phyloP scores from a whole-genome alignment of 352 stramenopile species.

The Blastocystis sp. region DNA sequence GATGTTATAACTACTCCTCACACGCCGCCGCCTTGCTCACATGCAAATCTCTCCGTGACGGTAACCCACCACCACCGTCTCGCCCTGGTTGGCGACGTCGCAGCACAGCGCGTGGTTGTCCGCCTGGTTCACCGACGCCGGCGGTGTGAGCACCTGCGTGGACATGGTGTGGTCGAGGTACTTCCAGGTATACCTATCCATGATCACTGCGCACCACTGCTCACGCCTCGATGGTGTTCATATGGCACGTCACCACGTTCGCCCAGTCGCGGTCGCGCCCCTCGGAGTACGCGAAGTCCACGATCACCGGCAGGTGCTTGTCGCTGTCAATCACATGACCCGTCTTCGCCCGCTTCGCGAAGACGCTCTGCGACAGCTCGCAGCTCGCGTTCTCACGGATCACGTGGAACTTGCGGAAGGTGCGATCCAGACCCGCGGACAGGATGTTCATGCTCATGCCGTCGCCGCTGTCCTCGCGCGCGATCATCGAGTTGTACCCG shows the following conservation, averaged over 20 bases:
- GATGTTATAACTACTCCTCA: constrained; percentile 92
- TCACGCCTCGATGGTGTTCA: constrained; percentile 87
- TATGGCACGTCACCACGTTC: constrained; percentile 91
- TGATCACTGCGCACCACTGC: background rate
- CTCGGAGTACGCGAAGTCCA: constrained; percentile 87
- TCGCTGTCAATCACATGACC: background rate
- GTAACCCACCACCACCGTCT: constrained; percentile 53
- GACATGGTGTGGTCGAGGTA: constrained; percentile 87
- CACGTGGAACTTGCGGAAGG: constrained; percentile 88
- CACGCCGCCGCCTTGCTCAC: constrained; percentile 86
- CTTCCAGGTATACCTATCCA: constrained; percentile 84
- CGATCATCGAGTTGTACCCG: constrained; percentile 83
- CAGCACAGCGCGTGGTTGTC: constrained; percentile 32
- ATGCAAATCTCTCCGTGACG: constrained; percentile 78
- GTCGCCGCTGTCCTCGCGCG: constrained; percentile 82
- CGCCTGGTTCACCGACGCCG: background rate
- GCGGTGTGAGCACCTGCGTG: constrained; percentile 83
- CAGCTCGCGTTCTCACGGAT: constrained; percentile 84
- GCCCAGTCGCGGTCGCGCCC: constrained; percentile 86
- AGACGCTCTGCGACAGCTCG: constrained; percentile 85
- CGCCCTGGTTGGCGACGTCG: constrained; percentile 35
- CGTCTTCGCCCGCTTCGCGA: constrained; percentile 76
- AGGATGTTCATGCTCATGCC: constrained; percentile 86
- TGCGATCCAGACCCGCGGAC: constrained; percentile 84
- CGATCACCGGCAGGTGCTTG: constrained; percentile 22